Percentiles rank a stretch among this genome's conserved stretches.
These are phyloP conservation scores for Epichloe uncinata DNA, from an alignment of 2,329 filamentous ascomycete genomes.

Conservation along the genomic window DNA sequence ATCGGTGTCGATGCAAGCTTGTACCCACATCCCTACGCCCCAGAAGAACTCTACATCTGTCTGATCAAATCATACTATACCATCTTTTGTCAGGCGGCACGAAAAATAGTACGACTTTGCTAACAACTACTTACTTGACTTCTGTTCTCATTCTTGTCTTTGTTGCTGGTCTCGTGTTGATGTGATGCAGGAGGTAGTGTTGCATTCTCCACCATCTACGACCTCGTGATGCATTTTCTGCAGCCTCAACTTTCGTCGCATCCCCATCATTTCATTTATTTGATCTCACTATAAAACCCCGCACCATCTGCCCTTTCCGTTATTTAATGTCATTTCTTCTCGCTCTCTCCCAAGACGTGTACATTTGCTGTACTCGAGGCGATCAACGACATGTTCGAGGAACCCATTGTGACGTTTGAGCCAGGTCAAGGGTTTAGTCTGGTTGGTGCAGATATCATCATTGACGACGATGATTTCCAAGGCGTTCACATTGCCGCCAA, in stretches of 20 bases:
- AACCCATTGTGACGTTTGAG: conserved; percentile 14
- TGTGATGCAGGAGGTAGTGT: neutral
- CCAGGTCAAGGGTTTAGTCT: conserved; percentile 14
- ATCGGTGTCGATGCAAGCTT: neutral
- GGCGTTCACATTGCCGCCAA: conserved; percentile 21
- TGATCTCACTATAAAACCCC: neutral
- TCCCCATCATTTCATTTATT: neutral
- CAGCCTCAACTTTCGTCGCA: neutral
- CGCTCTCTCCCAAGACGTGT: neutral
- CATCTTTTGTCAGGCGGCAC: neutral
- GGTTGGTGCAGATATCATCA: conserved; percentile 17
- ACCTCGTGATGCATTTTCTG: conserved; percentile 1
- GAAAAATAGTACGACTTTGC: neutral
- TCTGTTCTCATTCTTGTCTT: neutral
- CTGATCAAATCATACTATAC: neutral
- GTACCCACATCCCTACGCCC: neutral
- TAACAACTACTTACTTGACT: neutral
- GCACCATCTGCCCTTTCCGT: neutral
- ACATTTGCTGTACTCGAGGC: neutral
- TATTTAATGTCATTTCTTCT: neutral
- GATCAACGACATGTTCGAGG: conserved; percentile 13
- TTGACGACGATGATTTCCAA: conserved; percentile 16
- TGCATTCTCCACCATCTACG: neutral
- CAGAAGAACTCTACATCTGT: neutral
- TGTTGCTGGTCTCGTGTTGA: conserved; percentile 1